These are phyloP conservation scores for Przewalskia tangutica DNA, from an alignment of 257 asterid genomes.

Conservation along the genomic window DNA sequence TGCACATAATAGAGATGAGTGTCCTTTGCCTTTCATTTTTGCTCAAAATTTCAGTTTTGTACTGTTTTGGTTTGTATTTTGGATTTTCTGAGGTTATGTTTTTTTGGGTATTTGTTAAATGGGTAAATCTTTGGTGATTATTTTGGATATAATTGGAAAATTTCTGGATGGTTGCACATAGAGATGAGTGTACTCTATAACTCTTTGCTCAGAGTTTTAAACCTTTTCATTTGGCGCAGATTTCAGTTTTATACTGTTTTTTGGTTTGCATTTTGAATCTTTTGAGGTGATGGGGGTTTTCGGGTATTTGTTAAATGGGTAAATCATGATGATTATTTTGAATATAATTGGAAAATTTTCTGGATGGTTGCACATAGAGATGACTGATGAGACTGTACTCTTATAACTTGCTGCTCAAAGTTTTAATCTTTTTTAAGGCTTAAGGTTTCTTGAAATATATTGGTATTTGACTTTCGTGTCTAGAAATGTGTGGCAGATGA, in stretches of 20 bases:
- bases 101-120: neutral
- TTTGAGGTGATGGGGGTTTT: neutral
- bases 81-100: neutral
- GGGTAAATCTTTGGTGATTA: neutral
- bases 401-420: neutral
- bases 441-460: neutral
- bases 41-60: neutral
- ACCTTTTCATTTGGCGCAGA: neutral
- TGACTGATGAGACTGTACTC: neutral
- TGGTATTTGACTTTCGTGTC: neutral
- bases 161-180: neutral
- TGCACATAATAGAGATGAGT: neutral
- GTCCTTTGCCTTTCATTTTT: neutral
- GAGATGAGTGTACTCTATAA: neutral
- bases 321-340: neutral
- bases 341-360: neutral
- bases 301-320: neutral
- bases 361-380: neutral
- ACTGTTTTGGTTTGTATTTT: neutral
- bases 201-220: neutral
- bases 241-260: neutral
- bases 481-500: slow-evolving; percentile 34
- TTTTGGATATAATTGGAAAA: neutral
- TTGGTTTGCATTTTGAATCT: neutral
- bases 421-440: neutral